These are phyloP conservation scores for Stachybotrys chartarum DNA, from an alignment of 2,329 filamentous ascomycete genomes.

Conservation along the genomic window DNA sequence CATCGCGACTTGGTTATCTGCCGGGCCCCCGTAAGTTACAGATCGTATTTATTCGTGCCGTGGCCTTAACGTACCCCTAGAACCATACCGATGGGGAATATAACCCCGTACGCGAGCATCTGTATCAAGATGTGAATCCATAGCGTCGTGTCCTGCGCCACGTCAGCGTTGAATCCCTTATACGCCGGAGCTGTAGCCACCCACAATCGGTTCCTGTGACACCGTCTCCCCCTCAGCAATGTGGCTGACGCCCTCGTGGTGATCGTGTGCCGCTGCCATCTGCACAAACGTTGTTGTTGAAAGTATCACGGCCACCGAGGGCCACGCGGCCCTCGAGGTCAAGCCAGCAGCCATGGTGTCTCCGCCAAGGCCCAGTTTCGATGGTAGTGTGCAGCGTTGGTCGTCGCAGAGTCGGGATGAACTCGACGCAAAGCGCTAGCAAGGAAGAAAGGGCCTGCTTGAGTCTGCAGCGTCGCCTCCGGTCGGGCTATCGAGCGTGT, in stretches of 20 bases:
- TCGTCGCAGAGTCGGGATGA: background rate
- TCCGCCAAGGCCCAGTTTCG: background rate
- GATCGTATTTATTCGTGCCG: background rate
- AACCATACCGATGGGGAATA: constrained; percentile 94
- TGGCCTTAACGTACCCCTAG: constrained; percentile 47
- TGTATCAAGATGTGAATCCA: constrained; percentile 93
- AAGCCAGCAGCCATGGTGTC: constrained; percentile 11
- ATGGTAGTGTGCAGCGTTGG: background rate
- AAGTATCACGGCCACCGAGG: constrained; percentile 8
- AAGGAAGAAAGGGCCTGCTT: background rate
- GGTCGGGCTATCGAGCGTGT: background rate
- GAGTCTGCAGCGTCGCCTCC: background rate
- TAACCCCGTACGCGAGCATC: constrained; percentile 78
- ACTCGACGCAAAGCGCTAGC: background rate
- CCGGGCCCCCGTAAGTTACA: background rate
- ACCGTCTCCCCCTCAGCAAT: constrained; percentile 64
- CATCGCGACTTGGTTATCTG: constrained; percentile 85
- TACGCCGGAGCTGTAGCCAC: constrained; percentile 17
- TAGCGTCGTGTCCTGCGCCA: constrained; percentile 64
- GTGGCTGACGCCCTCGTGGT: constrained; percentile 36
- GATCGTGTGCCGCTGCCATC: constrained; percentile 36
- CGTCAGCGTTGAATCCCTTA: constrained; percentile 20
- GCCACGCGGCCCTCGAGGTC: constrained; percentile 4
- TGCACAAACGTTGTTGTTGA: constrained; percentile 14
- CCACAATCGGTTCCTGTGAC: constrained; percentile 67